Evolutionary conservation across 306 rosid genomes (phyloP), one percentile per base, ranked within the genome.

Genomic region (Cicer bijugum): DNA sequence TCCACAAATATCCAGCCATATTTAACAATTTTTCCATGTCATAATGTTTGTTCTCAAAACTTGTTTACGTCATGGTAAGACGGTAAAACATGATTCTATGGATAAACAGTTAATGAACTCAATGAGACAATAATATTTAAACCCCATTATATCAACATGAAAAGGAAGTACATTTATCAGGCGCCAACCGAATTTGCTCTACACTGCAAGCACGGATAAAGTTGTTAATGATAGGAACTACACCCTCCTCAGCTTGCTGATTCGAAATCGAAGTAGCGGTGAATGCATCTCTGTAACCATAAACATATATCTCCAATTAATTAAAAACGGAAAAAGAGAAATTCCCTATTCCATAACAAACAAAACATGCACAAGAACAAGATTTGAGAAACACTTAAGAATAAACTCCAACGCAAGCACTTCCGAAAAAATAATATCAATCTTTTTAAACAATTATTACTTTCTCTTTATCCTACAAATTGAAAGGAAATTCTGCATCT

Each of bases 171-270:
- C 98, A 94, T 84, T 88, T 91, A 39, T 91, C 96, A 38, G 92
- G 83, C 12, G 90, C 91, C 87, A 90, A 76, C 37, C 87, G 87
- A 83, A 94, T 86, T 52, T 94, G 96, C 82, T 94, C 99, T 0
- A 56, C 71, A 12, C 38, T 82, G 77, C 97, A 94, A 74, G 80
- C 82, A 67, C 67, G 59, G 28, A 94, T 81, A 60, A 91, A 94
- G 84, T 84, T 28, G 88, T 67, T 40, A 82, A 82, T 77, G 43
- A 86, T 68, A 1, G 89, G 84, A 65, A 87, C 84, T 60, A 71
- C 35, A 28, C 35, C 62, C 1, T 72, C 55, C 71, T 79, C 84
- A 43, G 89, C 90, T 55, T 84, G 96, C 79, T 85, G 91, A 75
- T 71, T 89, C 4, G 93, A 67, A 67, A 81, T 16, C 0, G 82